Percentiles rank a stretch among this genome's conserved stretches.
phyloP scores from a whole-genome alignment of 768 basidiomycete genomes.

The Filobasidium floriforme region DNA sequence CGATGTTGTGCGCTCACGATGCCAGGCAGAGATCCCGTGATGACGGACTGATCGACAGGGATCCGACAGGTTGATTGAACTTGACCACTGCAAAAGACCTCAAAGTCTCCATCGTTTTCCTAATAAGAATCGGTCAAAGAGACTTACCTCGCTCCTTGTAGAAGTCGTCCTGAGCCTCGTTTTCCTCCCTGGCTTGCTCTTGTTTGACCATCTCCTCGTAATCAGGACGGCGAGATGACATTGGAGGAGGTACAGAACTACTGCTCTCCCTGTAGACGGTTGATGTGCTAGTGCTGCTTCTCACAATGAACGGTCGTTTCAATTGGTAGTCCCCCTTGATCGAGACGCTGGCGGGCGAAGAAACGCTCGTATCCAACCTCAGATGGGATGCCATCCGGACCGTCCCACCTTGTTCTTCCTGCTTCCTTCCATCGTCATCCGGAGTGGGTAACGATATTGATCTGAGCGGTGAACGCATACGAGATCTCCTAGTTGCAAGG shows the following conservation, averaged over 20 bases:
- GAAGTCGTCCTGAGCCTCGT: slow-evolving; percentile 14
- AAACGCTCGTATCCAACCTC: background rate
- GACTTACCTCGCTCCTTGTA: slow-evolving; percentile 19
- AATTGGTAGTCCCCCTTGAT: background rate
- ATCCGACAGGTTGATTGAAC: slow-evolving; percentile 45
- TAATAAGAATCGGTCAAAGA: background rate
- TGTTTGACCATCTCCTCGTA: slow-evolving; percentile 3
- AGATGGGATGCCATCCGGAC: background rate
- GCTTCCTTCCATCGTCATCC: background rate
- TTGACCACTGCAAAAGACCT: slow-evolving; percentile 27
- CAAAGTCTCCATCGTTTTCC: background rate
- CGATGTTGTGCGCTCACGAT: slow-evolving; percentile 52
- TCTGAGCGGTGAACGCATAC: background rate
- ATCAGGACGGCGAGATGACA: background rate
- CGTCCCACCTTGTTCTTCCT: background rate
- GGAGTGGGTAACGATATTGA: slow-evolving; percentile 1
- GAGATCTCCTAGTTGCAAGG: background rate
- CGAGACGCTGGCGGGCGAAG: background rate
- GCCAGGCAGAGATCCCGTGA: slow-evolving; percentile 84
- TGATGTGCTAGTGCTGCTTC: background rate
- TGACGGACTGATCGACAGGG: slow-evolving; percentile 62
- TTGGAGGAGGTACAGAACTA: background rate
- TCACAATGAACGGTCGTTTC: background rate
- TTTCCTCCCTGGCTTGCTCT: slow-evolving; percentile 14
- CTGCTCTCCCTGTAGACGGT: background rate